These are phyloP conservation scores for Wilcoxina mikolae DNA, from an alignment of 495 filamentous ascomycete species.

Conservation along the genomic window DNA sequence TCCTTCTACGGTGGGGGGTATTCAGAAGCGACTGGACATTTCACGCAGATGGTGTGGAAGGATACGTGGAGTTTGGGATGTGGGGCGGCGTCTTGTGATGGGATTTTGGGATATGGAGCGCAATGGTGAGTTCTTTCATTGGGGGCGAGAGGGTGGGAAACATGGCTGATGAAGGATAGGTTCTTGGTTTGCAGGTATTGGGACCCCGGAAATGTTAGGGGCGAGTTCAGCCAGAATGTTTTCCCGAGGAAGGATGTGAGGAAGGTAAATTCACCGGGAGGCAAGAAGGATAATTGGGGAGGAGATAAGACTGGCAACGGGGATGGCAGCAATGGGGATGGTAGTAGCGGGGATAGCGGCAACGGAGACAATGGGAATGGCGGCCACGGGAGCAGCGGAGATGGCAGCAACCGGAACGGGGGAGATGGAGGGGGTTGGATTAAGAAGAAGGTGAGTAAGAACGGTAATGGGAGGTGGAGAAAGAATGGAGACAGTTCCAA, in stretches of 20 bases:
- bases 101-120: not conserved
- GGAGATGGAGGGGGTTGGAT: no score
- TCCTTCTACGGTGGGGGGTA: not conserved
- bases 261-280: not conserved
- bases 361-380: no score
- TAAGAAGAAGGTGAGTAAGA: no score
- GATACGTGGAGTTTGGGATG: not conserved
- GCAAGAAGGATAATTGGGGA: not conserved
- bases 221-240: not conserved
- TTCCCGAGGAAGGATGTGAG: not conserved
- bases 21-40: not conserved
- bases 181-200: not conserved
- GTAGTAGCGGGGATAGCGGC: no score
- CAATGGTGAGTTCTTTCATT: not conserved
- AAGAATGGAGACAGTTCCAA: no score
- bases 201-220: not conserved
- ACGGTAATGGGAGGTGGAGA: no score
- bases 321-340: no score
- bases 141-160: not conserved
- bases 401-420: no score
- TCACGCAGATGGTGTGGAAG: conserved; percentile 1
- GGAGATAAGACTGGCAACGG: not conserved
- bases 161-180: not conserved
- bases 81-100: not conserved
- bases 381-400: no score